Conservation (phyloP, 805 yeast genomes). For the Yarrowia phangngaensis region DNA sequence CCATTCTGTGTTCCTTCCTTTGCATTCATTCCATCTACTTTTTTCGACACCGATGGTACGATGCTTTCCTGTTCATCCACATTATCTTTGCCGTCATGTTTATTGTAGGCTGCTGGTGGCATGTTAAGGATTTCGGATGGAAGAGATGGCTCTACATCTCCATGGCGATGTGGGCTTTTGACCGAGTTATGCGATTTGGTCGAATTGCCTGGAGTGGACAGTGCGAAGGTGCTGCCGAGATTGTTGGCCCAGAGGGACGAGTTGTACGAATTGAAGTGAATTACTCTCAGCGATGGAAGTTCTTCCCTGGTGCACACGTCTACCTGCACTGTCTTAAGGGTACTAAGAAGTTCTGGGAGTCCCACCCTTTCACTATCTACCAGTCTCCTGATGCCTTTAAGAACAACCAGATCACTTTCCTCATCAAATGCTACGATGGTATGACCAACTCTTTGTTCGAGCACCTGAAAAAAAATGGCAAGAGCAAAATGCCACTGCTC, state of each 20-base stretch:
- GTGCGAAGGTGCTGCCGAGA: slow-evolving; percentile 26
- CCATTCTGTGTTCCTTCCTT: slow-evolving; percentile 45
- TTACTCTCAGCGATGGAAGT: slow-evolving; percentile 42
- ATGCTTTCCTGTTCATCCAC: slow-evolving; percentile 57
- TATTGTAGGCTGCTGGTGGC: slow-evolving; percentile 56
- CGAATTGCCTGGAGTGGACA: slow-evolving; percentile 58
- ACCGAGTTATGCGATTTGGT: slow-evolving; percentile 54
- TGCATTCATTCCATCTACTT: slow-evolving; percentile 49
- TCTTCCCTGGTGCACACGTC: slow-evolving; percentile 56
- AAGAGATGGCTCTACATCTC: slow-evolving; percentile 51
- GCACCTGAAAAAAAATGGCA: slow-evolving; percentile 14
- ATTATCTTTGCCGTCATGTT: slow-evolving; percentile 53
- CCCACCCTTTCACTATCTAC: slow-evolving; percentile 63
- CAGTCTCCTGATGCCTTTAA: slow-evolving; percentile 29
- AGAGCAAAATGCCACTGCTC: slow-evolving; percentile 7
- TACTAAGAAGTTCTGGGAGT: slow-evolving; percentile 51
- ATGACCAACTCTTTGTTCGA: slow-evolving; percentile 28
- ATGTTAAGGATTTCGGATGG: slow-evolving; percentile 46
- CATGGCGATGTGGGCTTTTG: slow-evolving; percentile 67
- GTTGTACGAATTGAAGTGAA: slow-evolving; percentile 23
- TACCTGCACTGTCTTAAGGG: slow-evolving; percentile 54
- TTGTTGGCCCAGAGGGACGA: slow-evolving; percentile 19
- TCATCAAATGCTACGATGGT: slow-evolving; percentile 30
- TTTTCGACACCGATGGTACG: slow-evolving; percentile 56
- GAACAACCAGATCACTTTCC: slow-evolving; percentile 29